Conservation (phyloP, 2,329 filamentous ascomycete species). For the Penicillium sp. region DNA sequence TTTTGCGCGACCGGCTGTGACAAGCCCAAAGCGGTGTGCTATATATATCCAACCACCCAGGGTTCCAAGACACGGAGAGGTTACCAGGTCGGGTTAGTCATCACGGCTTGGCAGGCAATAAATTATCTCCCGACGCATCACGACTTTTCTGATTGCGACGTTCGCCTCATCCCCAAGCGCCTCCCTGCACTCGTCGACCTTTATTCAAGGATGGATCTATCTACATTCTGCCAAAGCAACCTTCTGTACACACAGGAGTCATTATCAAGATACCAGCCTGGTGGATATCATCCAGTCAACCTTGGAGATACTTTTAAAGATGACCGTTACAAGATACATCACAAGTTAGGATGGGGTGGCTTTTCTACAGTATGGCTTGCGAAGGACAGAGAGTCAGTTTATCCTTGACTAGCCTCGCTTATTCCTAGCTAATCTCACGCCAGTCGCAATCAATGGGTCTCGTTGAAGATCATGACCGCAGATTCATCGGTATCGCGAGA, state of each 20-base stretch:
- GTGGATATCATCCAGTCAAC: constrained; percentile 40
- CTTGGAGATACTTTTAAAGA: constrained; percentile 33
- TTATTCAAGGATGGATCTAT: constrained; percentile 14
- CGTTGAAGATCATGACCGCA: constrained; percentile 37
- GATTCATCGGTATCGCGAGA: constrained; percentile 19
- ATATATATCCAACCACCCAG: too few species aligned
- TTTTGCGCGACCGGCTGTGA: too few species aligned
- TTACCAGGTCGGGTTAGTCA: too few species aligned
- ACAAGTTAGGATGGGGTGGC: constrained; percentile 49
- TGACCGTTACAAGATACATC: constrained; percentile 45
- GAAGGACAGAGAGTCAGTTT: constrained; percentile 29
- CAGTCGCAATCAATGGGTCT: constrained; percentile 27
- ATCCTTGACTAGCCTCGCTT: neutral
- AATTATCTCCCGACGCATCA: too few species aligned
- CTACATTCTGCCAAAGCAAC: constrained; percentile 19
- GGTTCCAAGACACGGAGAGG: too few species aligned
- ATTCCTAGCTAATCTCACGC: constrained; percentile 14
- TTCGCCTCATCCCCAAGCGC: too few species aligned
- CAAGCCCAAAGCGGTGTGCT: too few species aligned
- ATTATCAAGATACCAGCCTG: constrained; percentile 35
- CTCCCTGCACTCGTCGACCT: too few species aligned
- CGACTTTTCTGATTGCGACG: too few species aligned
- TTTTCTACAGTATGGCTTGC: constrained; percentile 52
- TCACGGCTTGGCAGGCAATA: too few species aligned
- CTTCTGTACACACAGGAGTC: constrained; percentile 29